Evolutionary conservation across 1,284 basidiomycete genomes (phyloP).

Genomic region (Puccinia coronata): DNA sequence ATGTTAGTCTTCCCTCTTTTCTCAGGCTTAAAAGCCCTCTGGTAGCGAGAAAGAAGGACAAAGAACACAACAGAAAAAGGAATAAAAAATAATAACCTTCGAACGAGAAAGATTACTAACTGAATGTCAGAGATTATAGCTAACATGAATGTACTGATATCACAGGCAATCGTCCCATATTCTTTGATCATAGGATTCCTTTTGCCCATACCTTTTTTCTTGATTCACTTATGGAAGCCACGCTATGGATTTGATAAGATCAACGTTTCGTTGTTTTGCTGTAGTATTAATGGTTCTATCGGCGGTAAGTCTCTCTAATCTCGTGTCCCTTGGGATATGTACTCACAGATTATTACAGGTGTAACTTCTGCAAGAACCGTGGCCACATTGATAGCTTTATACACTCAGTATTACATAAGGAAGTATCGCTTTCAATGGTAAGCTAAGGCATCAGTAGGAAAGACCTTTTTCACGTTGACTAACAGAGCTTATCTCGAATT

Average conservation of each 20-base stretch:
- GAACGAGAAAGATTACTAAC: not conserved
- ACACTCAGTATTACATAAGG: conserved; percentile 38
- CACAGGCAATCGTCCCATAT: conserved; percentile 28
- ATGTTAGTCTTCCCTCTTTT: conserved; percentile 36
- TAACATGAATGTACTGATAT: not conserved
- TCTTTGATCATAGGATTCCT: conserved; percentile 37
- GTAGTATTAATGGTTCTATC: conserved; percentile 22
- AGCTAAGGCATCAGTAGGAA: not conserved
- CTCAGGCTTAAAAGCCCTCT: no score
- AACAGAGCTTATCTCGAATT: not conserved
- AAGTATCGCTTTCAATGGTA: conserved; percentile 41
- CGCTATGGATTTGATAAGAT: conserved; percentile 24
- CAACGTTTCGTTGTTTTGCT: conserved; percentile 38
- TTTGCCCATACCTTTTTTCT: conserved; percentile 35
- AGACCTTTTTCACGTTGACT: not conserved
- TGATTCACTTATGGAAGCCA: conserved; percentile 35
- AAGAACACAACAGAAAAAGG: no score
- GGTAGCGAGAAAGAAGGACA: no score
- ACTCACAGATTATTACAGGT: conserved; percentile 2
- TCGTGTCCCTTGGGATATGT: not conserved
- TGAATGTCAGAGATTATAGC: not conserved
- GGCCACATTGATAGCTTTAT: conserved; percentile 22
- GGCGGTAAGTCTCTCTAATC: conserved; percentile 13
- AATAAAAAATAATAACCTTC: not conserved
- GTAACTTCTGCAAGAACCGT: conserved; percentile 39